Evolutionary conservation across 495 filamentous ascomycete species (phyloP), one percentile per base, ranked within the genome.

Genomic region (Penicillium coffeae): DNA sequence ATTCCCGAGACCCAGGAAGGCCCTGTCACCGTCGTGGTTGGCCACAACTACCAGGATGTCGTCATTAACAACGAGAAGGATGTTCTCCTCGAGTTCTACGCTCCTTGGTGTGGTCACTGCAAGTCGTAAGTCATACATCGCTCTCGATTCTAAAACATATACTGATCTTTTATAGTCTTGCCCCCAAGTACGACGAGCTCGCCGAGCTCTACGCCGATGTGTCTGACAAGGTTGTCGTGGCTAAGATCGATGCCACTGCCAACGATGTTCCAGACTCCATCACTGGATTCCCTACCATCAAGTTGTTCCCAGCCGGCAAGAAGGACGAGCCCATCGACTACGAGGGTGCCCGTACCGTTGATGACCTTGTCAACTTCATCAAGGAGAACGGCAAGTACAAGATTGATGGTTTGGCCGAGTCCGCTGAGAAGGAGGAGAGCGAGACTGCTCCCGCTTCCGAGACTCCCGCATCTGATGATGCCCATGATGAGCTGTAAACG

Each of bases 61-160:
- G 92, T 99, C 62, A 79, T 96, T 25, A 84, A 99, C 59, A 86
- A 95, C 65, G 78, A 87, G 53, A 96, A 97, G 82, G 93, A 99
- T 72, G 93, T 99, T 48, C 83, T 99, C 43, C 72, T 99, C 46
- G 93, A 99, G 74, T 99, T 95, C 75, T 99, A 99, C 72, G 93
- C 93, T 25, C 94, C 94, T 38, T 97, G 93, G 94, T 99, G 94
- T 66, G 93, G 93, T 62, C 93, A 98, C 81, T 98, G 93, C 89
- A 98, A 98, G 79, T 83, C 90, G 71, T 81, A 72, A 64, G 73
- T 71, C 37, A 30, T 32, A 8, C 9, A 10, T 22, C 39, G 21
- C 7, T 14, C 18, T 25, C 6, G 32, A 6, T 8, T 18, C 35
- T 21, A 8, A 51, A 25, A 21, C 15, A n/a, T 27, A 36, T 39